Evolutionary conservation across 2,329 filamentous ascomycete genomes (phyloP).

Genomic region (Alternaria consortialis): DNA sequence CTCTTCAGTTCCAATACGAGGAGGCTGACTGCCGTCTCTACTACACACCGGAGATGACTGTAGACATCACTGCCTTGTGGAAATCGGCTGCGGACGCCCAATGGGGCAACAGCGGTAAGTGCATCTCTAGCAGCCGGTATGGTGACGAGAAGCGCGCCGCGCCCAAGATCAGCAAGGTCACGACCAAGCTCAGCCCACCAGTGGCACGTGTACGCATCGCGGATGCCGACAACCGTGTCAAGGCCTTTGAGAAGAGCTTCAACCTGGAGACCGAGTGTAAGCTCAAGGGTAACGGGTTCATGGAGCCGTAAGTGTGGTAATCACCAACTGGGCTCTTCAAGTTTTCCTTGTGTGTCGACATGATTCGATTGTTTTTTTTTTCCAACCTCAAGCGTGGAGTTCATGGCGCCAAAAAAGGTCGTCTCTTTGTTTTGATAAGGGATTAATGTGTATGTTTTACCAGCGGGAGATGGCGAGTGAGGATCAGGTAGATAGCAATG

Average conservation of each 20-base stretch:
- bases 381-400: not conserved
- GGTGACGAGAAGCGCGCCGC: conserved; percentile 29
- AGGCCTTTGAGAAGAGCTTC: conserved; percentile 41
- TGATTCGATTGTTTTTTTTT: not conserved
- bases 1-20: conserved; percentile 53
- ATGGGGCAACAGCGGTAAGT: conserved; percentile 45
- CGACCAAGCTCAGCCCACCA: conserved; percentile 35
- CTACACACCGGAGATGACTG: conserved; percentile 54
- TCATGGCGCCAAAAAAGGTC: not conserved
- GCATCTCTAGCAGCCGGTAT: conserved; percentile 37
- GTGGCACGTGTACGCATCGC: conserved; percentile 19
- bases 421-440: not conserved
- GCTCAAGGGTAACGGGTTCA: conserved; percentile 44
- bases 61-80: conserved; percentile 50
- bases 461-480: no score
- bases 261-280: conserved; percentile 41
- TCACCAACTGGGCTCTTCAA: no score
- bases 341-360: no score
- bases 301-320: conserved; percentile 37
- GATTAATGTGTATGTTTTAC: not conserved
- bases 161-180: conserved; percentile 23
- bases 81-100: conserved; percentile 50
- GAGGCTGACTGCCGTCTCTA: conserved; percentile 52
- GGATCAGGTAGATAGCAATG: no score
- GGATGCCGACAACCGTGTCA: conserved; percentile 28